These are phyloP conservation scores for Metschnikowia sp. DNA, from an alignment of 805 yeast genomes.

Conservation along the genomic window DNA sequence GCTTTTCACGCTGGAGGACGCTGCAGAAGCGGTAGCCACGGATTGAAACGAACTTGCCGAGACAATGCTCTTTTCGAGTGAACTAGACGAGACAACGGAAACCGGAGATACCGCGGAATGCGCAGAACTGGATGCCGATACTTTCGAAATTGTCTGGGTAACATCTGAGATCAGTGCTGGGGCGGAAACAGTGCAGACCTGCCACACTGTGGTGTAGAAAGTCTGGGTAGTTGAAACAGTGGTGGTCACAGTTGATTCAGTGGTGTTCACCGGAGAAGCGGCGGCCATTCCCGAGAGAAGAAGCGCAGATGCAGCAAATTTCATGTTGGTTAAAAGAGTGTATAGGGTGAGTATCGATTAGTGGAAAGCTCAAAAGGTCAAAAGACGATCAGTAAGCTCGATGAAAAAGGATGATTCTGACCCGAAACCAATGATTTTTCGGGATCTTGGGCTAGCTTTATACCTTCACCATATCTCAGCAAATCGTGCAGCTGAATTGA, in stretches of 20 bases:
- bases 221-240: constrained; percentile 9
- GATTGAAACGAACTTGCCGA: no score
- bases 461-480: no score
- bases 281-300: constrained; percentile 8
- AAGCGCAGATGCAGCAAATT: constrained; percentile 9
- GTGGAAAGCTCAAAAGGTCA: constrained; percentile 4
- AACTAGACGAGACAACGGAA: background rate
- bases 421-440: no score
- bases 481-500: no score
- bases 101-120: no score
- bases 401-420: background rate
- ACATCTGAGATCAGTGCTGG: no score
- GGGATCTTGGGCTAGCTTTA: no score
- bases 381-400: constrained; percentile 1
- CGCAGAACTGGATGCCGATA: no score
- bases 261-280: constrained; percentile 8
- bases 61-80: background rate
- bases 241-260: background rate
- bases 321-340: constrained; percentile 9
- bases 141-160: no score
- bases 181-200: background rate
- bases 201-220: constrained; percentile 10
- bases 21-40: no score
- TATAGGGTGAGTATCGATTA: constrained; percentile 2
- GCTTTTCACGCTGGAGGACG: background rate